Conservation (phyloP, 305 asterid genomes). For the Rubia occidens region DNA sequence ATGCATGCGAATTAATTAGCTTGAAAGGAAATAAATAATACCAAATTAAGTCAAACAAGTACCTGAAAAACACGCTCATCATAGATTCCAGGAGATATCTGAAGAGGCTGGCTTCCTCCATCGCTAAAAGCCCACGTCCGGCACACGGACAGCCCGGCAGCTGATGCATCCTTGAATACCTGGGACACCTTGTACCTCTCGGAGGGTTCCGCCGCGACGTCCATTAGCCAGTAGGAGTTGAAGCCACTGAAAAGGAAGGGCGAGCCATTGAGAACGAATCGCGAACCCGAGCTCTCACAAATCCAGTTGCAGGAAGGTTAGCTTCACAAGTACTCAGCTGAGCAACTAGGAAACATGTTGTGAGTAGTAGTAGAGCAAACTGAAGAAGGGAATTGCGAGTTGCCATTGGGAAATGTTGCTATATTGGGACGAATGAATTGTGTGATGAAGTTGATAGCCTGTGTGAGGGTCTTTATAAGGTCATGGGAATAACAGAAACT, state of each 20-base stretch:
- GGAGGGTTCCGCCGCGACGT: conserved; percentile 38
- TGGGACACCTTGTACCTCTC: conserved; percentile 43
- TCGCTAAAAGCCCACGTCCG: conserved; percentile 71
- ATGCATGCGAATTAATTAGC: too few relatives aligned
- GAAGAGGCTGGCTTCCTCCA: conserved; percentile 45
- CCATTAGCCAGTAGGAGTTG: conserved; percentile 72
- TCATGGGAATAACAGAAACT: conserved; percentile 8
- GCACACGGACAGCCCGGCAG: conserved; percentile 49
- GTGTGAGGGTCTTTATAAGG: background rate
- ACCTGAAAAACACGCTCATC: conserved; percentile 62
- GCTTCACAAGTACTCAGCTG: conserved; percentile 13
- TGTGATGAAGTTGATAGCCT: background rate
- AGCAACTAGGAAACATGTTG: background rate
- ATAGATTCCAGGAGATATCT: conserved; percentile 49
- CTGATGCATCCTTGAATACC: conserved; percentile 44
- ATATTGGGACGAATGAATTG: background rate
- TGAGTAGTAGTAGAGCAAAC: background rate
- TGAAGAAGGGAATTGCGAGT: background rate
- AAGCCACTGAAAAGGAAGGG: conserved; percentile 71
- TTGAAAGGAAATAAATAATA: too few relatives aligned
- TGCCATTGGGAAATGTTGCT: background rate
- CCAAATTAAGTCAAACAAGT: background rate
- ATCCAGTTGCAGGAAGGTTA: conserved; percentile 20
- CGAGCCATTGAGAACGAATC: conserved; percentile 37
- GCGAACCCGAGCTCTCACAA: conserved; percentile 33